Percentiles rank a stretch among this genome's conserved stretches.
These are phyloP conservation scores for Clonostachys chloroleuca DNA, from an alignment of 2,329 filamentous ascomycete species.

Conservation along the genomic window DNA sequence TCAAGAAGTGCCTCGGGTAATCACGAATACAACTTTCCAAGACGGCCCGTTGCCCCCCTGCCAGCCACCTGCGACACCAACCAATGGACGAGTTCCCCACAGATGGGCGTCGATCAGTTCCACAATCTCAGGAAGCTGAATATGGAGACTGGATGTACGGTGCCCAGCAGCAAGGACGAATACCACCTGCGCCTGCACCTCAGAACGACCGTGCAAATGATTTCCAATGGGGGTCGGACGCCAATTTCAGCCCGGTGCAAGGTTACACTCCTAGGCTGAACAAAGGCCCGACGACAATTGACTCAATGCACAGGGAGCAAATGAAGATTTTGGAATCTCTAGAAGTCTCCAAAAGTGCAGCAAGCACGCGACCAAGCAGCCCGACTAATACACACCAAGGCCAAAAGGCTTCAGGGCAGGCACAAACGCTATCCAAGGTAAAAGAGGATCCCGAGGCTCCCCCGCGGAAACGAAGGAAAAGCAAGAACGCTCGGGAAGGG, in stretches of 20 bases:
- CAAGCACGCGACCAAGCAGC: constrained; percentile 55
- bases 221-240: constrained; percentile 65
- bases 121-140: not conserved
- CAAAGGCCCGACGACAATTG: constrained; percentile 45
- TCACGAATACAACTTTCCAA: constrained; percentile 15
- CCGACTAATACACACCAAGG: constrained; percentile 24
- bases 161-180: constrained; percentile 15
- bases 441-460: constrained; percentile 27
- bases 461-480: constrained; percentile 50
- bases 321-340: constrained; percentile 54
- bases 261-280: constrained; percentile 54
- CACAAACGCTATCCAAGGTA: constrained; percentile 9
- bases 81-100: constrained; percentile 34
- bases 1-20: constrained; percentile 9
- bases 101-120: constrained; percentile 19
- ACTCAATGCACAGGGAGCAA: constrained; percentile 50
- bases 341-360: constrained; percentile 50
- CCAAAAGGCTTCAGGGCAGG: not conserved
- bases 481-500: constrained; percentile 37
- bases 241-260: constrained; percentile 53
- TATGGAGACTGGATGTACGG: constrained; percentile 31
- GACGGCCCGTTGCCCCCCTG: constrained; percentile 21
- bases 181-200: no score
- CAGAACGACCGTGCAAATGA: constrained; percentile 32
- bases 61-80: constrained; percentile 36